Evolutionary conservation across 2,329 filamentous ascomycete genomes (phyloP).

Genomic region (Colletotrichum lini): DNA sequence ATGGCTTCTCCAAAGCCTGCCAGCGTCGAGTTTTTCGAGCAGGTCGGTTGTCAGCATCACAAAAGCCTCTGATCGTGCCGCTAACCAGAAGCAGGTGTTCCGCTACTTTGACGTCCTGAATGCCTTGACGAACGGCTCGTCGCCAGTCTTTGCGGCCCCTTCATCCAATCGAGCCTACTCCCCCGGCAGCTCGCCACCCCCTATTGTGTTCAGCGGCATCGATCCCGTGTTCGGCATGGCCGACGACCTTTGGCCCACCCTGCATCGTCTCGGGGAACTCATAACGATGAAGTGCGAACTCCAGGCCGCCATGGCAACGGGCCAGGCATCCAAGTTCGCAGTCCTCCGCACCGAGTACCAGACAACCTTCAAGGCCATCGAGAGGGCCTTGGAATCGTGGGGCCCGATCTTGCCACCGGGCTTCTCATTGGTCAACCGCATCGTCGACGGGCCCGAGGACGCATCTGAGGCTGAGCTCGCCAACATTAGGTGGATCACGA

Average conservation of each 20-base stretch:
- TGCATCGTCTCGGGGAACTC: conserved; percentile 36
- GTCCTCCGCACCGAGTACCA: conserved; percentile 38
- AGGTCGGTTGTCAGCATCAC: conserved; percentile 6
- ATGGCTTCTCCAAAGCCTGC: conserved; percentile 21
- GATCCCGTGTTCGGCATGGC: conserved; percentile 35
- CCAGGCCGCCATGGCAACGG: conserved; percentile 20
- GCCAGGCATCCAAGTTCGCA: conserved; percentile 29
- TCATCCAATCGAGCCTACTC: conserved; percentile 24
- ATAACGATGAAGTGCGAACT: conserved; percentile 32
- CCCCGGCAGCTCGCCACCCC: conserved; percentile 16
- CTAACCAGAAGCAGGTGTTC: conserved; percentile 33
- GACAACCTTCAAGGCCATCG: conserved; percentile 32
- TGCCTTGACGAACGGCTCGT: conserved; percentile 28
- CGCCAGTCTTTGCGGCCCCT: conserved; percentile 30
- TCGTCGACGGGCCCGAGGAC: conserved; percentile 39
- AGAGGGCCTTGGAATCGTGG: conserved; percentile 35
- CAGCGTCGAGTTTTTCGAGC: conserved; percentile 37
- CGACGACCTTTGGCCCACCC: conserved; percentile 38
- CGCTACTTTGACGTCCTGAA: conserved; percentile 42
- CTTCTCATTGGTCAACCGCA: conserved; percentile 41
- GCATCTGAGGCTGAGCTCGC: conserved; percentile 39
- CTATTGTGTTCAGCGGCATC: not conserved
- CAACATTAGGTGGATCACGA: conserved; percentile 38
- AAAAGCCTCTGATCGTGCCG: not conserved
- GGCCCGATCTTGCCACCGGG: conserved; percentile 32